Conservation (phyloP, 495 filamentous ascomycete species). For the Durotheca rogersii region DNA sequence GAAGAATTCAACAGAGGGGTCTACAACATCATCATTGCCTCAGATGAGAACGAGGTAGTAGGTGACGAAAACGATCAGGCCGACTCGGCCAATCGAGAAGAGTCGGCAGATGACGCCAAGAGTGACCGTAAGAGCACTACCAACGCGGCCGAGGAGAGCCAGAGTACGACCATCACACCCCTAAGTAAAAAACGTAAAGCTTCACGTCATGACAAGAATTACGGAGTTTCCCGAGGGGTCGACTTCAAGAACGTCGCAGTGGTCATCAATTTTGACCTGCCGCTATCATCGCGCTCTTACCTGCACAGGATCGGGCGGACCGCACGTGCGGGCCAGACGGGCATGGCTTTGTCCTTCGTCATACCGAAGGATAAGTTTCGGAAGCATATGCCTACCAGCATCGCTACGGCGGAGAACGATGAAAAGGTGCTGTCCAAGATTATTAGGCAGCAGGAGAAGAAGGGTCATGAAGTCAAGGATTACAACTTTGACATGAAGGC, state of each 20-base stretch:
- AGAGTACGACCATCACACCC: conserved; percentile 18
- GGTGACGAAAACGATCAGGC: conserved; percentile 57
- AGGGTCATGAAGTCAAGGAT: conserved; percentile 74
- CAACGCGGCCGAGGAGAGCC: conserved; percentile 23
- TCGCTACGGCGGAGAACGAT: conserved; percentile 72
- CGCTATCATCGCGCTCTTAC: conserved; percentile 84
- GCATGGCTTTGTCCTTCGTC: conserved; percentile 94
- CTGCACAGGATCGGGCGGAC: conserved; percentile 89
- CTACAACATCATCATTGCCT: conserved; percentile 96
- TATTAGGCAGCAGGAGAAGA: conserved; percentile 66
- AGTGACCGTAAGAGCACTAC: conserved; percentile 1
- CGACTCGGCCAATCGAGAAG: conserved; percentile 22
- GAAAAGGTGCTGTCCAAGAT: conserved; percentile 79
- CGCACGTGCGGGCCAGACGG: conserved; percentile 81
- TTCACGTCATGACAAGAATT: conserved; percentile 71
- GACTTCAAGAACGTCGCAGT: conserved; percentile 95
- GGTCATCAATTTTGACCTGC: conserved; percentile 96
- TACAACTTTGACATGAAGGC: conserved; percentile 95
- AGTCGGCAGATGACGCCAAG: not conserved
- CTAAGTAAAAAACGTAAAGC: conserved; percentile 64
- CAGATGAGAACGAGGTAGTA: conserved; percentile 86
- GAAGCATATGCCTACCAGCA: conserved; percentile 84
- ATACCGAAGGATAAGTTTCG: conserved; percentile 75
- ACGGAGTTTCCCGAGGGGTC: conserved; percentile 82
- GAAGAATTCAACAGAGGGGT: conserved; percentile 95